Evolutionary conservation across 352 stramenopile species (phyloP), one percentile per base, ranked within the genome.

Genomic region (Phytophthora vignae): DNA sequence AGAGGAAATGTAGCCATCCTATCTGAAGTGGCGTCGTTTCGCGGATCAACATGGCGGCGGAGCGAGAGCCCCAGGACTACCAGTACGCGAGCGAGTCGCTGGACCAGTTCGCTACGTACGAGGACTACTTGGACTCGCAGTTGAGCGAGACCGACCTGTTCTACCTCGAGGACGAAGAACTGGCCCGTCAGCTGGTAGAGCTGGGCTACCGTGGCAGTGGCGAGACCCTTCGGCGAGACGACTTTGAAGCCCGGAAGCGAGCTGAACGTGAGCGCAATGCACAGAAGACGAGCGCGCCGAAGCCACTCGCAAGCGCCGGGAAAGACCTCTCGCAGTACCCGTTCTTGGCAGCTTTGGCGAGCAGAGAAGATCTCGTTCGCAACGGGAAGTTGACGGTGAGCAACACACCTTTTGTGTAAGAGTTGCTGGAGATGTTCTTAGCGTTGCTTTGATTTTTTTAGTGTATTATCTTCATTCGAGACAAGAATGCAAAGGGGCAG

Each of bases 111-210:
- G 86, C 88, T 10, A 97, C 92, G 15, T 98, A 98, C 71, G 94
- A 98, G 76, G 96, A 98, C 57, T 99, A 99, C 65, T 78, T 99
- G 40, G 93, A 98, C 75, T 91, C 90, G 4, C 95, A 98, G 66
- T 81, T 97, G 54, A 96, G 82, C 8, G 90, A 97, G 62, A 97
- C 89, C 3, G 95, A 99, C 73, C 83, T 98, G 75, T 98, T 97
- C 68, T 98, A 98, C 64, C 82, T 98, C 11, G 95, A 98, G 62
- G 94, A 98, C 57, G 93, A 98, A 66, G 94, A 98, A 53, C 81
- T 98, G 0, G 95, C 95, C 46, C 81, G 95, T 1, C 93, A 98
- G 67, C 74, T 99, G 19, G 95, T 99, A 12, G 95, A 98, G 66
- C 79, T 99, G 7, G 94, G 94, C 15, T 98, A 98, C 84, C 84